Evolutionary conservation across 805 yeast genomes (phyloP).

Genomic region (Nakazawaea laoshanensis): DNA sequence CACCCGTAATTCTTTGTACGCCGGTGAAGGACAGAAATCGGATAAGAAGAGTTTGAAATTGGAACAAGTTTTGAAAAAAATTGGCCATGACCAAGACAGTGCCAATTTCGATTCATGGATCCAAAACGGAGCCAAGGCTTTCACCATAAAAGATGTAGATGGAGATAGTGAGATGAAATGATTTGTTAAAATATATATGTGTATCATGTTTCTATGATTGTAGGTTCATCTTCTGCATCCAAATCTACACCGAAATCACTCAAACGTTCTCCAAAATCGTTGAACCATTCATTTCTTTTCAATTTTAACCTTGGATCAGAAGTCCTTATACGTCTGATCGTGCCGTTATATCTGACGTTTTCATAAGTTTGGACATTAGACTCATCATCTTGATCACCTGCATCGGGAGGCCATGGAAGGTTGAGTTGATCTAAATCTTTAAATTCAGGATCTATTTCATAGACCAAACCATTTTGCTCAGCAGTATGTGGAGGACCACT

Average conservation of each 20-base stretch:
- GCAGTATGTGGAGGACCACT: slow-evolving; percentile 54
- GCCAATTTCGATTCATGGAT: slow-evolving; percentile 25
- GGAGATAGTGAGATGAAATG: slow-evolving; percentile 10
- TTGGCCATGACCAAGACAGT: slow-evolving; percentile 21
- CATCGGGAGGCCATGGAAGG: slow-evolving; percentile 94
- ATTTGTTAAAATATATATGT: background rate
- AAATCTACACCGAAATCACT: slow-evolving; percentile 85
- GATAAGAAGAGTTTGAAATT: slow-evolving; percentile 31
- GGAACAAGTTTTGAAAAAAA: slow-evolving; percentile 16
- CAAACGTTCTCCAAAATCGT: slow-evolving; percentile 75
- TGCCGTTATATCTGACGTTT: background rate
- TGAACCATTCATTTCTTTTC: slow-evolving; percentile 52
- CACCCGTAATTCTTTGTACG: slow-evolving; percentile 48
- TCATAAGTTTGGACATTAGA: slow-evolving; percentile 10
- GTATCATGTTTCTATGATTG: background rate
- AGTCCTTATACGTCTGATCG: background rate
- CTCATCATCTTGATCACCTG: slow-evolving; percentile 32
- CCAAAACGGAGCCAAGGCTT: slow-evolving; percentile 27
- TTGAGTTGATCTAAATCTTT: slow-evolving; percentile 50
- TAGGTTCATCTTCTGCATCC: slow-evolving; percentile 40
- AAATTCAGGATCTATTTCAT: slow-evolving; percentile 41
- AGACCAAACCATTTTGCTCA: slow-evolving; percentile 47
- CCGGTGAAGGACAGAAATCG: slow-evolving; percentile 22
- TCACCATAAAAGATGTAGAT: slow-evolving; percentile 12
- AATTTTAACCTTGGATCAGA: slow-evolving; percentile 26